phyloP scores from a whole-genome alignment of 2,329 filamentous ascomycete species.

The Xylaria polymorpha region DNA sequence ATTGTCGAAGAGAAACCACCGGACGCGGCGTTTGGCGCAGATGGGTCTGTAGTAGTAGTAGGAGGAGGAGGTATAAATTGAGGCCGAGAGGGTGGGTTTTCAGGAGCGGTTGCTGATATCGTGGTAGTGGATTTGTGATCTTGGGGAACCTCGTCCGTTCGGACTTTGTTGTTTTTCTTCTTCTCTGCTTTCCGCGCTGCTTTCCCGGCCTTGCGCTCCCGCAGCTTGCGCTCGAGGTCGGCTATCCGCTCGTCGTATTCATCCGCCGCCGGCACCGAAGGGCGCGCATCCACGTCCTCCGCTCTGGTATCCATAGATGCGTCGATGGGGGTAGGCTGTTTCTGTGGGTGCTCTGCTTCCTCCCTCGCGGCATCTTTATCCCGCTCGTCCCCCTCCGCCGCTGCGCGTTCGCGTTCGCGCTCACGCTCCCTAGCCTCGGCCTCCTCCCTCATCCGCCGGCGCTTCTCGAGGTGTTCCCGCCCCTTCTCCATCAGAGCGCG shows the following conservation, averaged over 20 bases:
- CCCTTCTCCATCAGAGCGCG: slow-evolving; percentile 52
- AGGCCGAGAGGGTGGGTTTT: slow-evolving; percentile 9
- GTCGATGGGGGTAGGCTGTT: neutral
- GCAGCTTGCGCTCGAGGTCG: slow-evolving; percentile 58
- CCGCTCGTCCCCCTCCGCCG: slow-evolving; percentile 1
- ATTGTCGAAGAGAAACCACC: slow-evolving; percentile 56
- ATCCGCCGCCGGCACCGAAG: slow-evolving; percentile 42
- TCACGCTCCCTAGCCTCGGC: slow-evolving; percentile 55
- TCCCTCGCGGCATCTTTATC: slow-evolving; percentile 21
- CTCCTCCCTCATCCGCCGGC: slow-evolving; percentile 56
- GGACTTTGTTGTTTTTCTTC: slow-evolving; percentile 50
- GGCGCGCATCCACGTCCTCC: slow-evolving; percentile 54
- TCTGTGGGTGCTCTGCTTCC: slow-evolving; percentile 2
- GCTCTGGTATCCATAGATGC: slow-evolving; percentile 39
- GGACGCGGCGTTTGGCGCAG: slow-evolving; percentile 47
- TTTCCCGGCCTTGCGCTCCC: slow-evolving; percentile 53
- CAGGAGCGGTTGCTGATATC: slow-evolving; percentile 23
- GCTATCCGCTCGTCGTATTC: slow-evolving; percentile 56
- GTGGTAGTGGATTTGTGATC: neutral
- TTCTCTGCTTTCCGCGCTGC: slow-evolving; percentile 55
- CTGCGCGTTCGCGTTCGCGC: slow-evolving; percentile 47
- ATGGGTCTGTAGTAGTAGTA: slow-evolving; percentile 17
- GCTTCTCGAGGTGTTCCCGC: slow-evolving; percentile 54
- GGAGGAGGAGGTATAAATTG: slow-evolving; percentile 1
- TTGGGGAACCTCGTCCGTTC: slow-evolving; percentile 10